A percentile compares a stretch with the other conserved stretches of the same genome.
phyloP scores from a whole-genome alignment of 1,139 yeast species.

The Geotrichum fermentans region DNA sequence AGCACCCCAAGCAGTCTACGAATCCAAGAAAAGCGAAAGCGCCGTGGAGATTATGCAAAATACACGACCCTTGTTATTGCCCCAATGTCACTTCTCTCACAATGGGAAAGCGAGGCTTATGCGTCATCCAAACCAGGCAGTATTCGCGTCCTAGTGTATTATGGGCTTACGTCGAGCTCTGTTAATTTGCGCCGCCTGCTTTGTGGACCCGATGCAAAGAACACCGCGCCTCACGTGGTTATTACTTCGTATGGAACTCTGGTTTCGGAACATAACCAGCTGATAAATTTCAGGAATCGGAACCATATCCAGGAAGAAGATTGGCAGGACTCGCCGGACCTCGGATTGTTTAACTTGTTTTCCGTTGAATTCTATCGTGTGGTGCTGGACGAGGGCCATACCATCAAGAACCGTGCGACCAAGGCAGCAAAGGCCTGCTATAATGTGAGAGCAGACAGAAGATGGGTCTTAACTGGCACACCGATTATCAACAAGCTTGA shows the following conservation, averaged over 20 bases:
- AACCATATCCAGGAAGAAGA: conserved; percentile 19
- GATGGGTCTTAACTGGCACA: conserved; percentile 91
- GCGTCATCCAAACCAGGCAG: conserved; percentile 43
- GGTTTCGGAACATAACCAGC: conserved; percentile 58
- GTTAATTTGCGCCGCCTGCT: conserved; percentile 45
- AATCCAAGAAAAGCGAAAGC: conserved; percentile 14
- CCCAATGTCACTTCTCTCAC: conserved; percentile 85
- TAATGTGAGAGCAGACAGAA: conserved; percentile 57
- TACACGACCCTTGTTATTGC: conserved; percentile 75
- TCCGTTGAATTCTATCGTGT: conserved; percentile 73
- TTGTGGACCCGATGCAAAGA: conserved; percentile 35
- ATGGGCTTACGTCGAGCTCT: conserved; percentile 54
- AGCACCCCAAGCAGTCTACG: not conserved
- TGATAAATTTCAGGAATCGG: conserved; percentile 22
- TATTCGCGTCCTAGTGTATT: conserved; percentile 49
- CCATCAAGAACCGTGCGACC: conserved; percentile 73
- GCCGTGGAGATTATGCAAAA: conserved; percentile 49
- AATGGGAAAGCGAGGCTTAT: conserved; percentile 80
- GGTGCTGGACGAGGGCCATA: conserved; percentile 90
- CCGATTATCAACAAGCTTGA: conserved; percentile 88
- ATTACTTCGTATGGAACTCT: conserved; percentile 88
- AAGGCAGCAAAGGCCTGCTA: conserved; percentile 78
- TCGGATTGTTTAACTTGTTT: conserved; percentile 50
- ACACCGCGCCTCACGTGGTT: conserved; percentile 62
- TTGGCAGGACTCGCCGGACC: conserved; percentile 25